phyloP scores from a whole-genome alignment of 306 rosid genomes.

The Albizia julibrissin region DNA sequence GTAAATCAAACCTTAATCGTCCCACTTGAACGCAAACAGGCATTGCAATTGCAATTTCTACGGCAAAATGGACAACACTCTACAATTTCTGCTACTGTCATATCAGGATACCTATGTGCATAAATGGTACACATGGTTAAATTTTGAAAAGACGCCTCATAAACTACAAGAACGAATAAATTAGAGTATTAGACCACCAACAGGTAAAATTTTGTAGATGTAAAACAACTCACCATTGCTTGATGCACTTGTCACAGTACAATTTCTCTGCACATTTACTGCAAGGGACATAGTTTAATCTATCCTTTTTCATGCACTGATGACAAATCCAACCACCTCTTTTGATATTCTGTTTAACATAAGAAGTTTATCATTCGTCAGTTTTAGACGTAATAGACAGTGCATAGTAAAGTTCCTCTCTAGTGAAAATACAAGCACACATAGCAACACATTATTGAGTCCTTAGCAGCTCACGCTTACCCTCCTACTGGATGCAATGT shows the following conservation, averaged over 20 bases:
- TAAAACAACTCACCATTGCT: conserved; percentile 53
- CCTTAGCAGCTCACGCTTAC: background rate
- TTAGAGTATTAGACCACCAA: background rate
- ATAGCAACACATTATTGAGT: background rate
- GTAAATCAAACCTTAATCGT: conserved; percentile 56
- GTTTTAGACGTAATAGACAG: background rate
- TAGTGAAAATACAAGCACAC: background rate
- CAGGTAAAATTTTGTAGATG: conserved; percentile 4
- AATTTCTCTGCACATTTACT: conserved; percentile 52
- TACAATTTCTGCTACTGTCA: conserved; percentile 55
- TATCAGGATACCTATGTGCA: conserved; percentile 59
- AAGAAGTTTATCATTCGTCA: background rate
- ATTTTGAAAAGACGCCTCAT: conserved; percentile 3
- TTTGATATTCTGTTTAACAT: background rate
- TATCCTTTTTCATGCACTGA: conserved; percentile 69
- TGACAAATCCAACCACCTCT: conserved; percentile 53
- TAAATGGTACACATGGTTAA: conserved; percentile 24
- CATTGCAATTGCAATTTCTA: conserved; percentile 77
- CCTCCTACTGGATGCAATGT: background rate
- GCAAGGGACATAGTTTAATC: conserved; percentile 51
- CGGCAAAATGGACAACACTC: conserved; percentile 71
- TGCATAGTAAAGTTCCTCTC: background rate
- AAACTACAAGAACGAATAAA: conserved; percentile 9
- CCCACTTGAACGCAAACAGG: conserved; percentile 66
- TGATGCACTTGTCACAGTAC: conserved; percentile 66